Conservation (phyloP, 2,329 filamentous ascomycete species). For the Penicillium griseofulvum region DNA sequence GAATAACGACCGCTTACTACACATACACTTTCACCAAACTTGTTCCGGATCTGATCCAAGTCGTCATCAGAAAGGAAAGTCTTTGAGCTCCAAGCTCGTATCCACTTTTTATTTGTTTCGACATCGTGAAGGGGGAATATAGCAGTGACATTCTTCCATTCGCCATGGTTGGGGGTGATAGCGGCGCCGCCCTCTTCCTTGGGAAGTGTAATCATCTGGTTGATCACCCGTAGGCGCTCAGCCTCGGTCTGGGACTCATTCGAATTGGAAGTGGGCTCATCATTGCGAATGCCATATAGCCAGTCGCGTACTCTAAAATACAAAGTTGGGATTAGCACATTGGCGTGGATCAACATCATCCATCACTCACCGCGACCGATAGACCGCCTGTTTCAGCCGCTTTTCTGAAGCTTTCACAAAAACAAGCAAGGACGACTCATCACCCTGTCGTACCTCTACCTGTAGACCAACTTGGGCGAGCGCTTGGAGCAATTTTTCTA, state of each 20-base stretch:
- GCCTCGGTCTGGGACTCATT: conserved; percentile 85
- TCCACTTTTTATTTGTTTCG: conserved; percentile 72
- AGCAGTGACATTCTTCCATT: conserved; percentile 71
- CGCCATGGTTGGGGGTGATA: conserved; percentile 66
- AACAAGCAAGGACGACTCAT: conserved; percentile 72
- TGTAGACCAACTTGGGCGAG: conserved; percentile 77
- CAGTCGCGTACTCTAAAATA: conserved; percentile 77
- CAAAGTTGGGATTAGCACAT: background rate
- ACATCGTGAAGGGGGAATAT: conserved; percentile 80
- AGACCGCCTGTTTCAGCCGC: conserved; percentile 75
- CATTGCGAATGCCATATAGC: conserved; percentile 83
- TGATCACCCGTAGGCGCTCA: conserved; percentile 81
- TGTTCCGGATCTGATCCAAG: conserved; percentile 70
- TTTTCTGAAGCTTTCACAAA: conserved; percentile 80
- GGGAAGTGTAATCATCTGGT: conserved; percentile 76
- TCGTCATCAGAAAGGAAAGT: conserved; percentile 57
- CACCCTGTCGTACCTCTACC: conserved; percentile 81
- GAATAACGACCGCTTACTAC: background rate
- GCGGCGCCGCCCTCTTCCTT: conserved; percentile 74
- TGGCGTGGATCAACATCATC: background rate
- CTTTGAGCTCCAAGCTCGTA: conserved; percentile 67
- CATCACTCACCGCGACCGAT: conserved; percentile 67
- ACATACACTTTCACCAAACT: conserved; percentile 65
- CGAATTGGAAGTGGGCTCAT: conserved; percentile 67
- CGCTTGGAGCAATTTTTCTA: conserved; percentile 73